Conservation (phyloP, 257 asterid species). For the Datura wrightii region DNA sequence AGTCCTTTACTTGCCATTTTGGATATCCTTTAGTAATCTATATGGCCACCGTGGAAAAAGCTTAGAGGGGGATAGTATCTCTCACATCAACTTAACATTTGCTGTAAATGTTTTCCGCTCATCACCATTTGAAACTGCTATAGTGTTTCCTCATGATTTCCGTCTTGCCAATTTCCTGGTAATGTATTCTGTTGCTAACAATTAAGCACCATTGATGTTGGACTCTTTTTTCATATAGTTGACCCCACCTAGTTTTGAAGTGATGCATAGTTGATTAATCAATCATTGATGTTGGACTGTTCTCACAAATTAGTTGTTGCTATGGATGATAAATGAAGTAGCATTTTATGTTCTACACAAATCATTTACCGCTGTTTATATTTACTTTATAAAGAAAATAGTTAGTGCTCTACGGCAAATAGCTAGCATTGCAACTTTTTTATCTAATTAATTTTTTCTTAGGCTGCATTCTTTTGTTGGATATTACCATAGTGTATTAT, state of each 20-base stretch:
- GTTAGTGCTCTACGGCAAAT: background rate
- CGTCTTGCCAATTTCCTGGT: background rate
- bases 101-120: background rate
- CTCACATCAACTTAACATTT: background rate
- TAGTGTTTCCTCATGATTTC: conserved; percentile 2
- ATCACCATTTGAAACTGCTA: conserved; percentile 13
- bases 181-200: conserved; percentile 20
- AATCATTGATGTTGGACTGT: background rate
- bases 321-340: conserved; percentile 2
- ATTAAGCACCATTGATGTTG: background rate
- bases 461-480: background rate
- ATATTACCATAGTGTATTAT: background rate
- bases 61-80: background rate
- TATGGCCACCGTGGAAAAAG: background rate
- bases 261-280: conserved; percentile 16
- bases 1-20: conserved; percentile 10
- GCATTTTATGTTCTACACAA: conserved; percentile 4
- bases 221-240: background rate
- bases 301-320: background rate
- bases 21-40: conserved; percentile 1
- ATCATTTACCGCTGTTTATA: background rate
- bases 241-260: background rate
- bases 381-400: background rate
- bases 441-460: background rate
- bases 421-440: background rate